Base-by-base conservation (phyloP, 768 basidiomycete species). In the Boletus subcaerulescens region DNA sequence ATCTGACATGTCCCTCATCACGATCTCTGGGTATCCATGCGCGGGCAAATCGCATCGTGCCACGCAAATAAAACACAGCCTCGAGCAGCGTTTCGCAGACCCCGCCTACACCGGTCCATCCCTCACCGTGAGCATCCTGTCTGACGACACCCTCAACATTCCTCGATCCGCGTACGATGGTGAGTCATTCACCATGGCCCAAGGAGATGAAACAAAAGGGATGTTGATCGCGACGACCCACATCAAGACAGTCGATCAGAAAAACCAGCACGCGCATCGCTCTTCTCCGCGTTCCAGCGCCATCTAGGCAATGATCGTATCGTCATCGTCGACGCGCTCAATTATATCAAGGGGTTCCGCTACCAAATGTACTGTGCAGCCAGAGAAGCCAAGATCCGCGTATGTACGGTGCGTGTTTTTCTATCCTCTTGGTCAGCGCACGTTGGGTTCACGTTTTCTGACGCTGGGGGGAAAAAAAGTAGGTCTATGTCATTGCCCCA, bases 311-410 rank as follows among this genome's bases (percentile, higher is more conserved):
- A 72, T 35, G 85, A 91, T 63, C 89, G 84, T 0, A 83, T 98
- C 63, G 79, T 97, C 54, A 89, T 99, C 60, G 80, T 94, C 57
- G 97, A 99, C 66, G 84, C 87, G 14, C 80, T 90, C 61, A 98
- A 98, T 67, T 98, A 99, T 72, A 98, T 98, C 79, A 98, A 99
- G 69, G 96, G 96, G 12, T 97, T 93, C 68, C 85, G 97, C 31
- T 99, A 99, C 71, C 97, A 99, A 70, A 86, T 99, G 75, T 97
- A 98, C 68, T 98, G 96, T 66, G 91, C 92, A 1, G 95, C 94
- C 5, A 77, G 93, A 48, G 97, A 99, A 67, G 80, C 86, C 60
- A 89, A 87, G 61, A 77, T 93, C 26, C 78, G 95, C 33, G 84
- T 89, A 5, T 93, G 90, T 70, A 98, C 97, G 44, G 95, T 97